These are phyloP conservation scores for Fagopyrum tataricum DNA, from an alignment of 148 eudicot species.

Conservation along the genomic window DNA sequence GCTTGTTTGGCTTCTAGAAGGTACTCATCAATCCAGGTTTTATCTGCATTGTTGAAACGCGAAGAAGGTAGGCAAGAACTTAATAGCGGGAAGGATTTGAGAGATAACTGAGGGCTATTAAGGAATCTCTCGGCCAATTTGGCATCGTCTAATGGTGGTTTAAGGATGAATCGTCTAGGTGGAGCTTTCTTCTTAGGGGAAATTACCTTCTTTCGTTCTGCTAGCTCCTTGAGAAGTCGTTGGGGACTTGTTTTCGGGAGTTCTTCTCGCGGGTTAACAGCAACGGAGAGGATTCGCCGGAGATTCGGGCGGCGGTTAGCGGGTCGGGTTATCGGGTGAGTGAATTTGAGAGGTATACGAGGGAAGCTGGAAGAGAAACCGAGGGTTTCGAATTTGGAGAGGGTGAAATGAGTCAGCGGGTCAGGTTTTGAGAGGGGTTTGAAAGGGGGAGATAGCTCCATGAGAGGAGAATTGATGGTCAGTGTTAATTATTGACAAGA, in stretches of 20 bases:
- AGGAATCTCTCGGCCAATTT: slow-evolving; percentile 69
- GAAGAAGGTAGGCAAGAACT: slow-evolving; percentile 85
- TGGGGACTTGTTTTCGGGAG: slow-evolving; percentile 83
- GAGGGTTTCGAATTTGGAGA: slow-evolving; percentile 17
- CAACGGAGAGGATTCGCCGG: slow-evolving; percentile 34
- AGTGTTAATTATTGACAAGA: slow-evolving; percentile 18
- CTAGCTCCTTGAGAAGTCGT: slow-evolving; percentile 71
- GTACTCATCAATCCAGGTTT: slow-evolving; percentile 84
- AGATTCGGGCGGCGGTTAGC: slow-evolving; percentile 18
- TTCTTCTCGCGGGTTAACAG: slow-evolving; percentile 38
- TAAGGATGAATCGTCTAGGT: slow-evolving; percentile 70
- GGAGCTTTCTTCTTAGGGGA: slow-evolving; percentile 66
- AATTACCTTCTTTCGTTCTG: slow-evolving; percentile 56
- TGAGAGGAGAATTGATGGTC: slow-evolving; percentile 12
- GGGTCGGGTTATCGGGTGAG: slow-evolving; percentile 23
- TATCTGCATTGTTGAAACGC: slow-evolving; percentile 51
- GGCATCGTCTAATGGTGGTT: slow-evolving; percentile 82
- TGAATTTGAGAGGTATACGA: slow-evolving; percentile 29
- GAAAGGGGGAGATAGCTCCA: slow-evolving; percentile 77
- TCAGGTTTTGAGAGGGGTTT: slow-evolving; percentile 36
- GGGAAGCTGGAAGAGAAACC: slow-evolving; percentile 60
- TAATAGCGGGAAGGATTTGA: slow-evolving; percentile 73
- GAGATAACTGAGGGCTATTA: slow-evolving; percentile 78
- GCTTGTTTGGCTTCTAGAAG: slow-evolving; percentile 90
- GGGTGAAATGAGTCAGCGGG: slow-evolving; percentile 14